A percentile compares a stretch with the other conserved stretches of the same genome.
Evolutionary conservation across 495 filamentous ascomycete species (phyloP).

Genomic region (Aspergillus homomorphus): DNA sequence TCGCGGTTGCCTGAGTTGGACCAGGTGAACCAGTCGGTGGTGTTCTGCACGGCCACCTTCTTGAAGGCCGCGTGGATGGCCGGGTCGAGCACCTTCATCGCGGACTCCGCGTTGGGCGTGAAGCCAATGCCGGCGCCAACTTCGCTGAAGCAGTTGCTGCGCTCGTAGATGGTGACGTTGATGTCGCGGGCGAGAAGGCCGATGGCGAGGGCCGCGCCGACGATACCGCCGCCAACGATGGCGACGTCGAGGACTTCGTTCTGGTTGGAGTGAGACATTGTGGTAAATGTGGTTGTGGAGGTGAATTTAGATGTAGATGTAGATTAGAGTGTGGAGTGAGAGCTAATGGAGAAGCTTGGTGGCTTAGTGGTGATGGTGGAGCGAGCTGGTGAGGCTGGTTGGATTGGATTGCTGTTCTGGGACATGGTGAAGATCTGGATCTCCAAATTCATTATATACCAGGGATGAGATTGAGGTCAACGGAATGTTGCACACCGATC

Average conservation of each 20-base stretch:
- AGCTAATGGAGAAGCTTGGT: no score
- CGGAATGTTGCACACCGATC: no score
- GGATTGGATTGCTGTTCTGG: no score
- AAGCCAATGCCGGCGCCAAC: constrained; percentile 33
- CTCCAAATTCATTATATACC: no score
- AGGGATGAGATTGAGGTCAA: no score
- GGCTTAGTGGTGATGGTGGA: no score
- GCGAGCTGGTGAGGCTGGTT: no score
- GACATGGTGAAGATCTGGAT: no score
- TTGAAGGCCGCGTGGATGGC: constrained; percentile 12
- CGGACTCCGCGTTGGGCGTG: constrained; percentile 19
- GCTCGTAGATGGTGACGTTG: constrained; percentile 48
- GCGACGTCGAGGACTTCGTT: constrained; percentile 10
- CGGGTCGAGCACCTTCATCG: constrained; percentile 24
- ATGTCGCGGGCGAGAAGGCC: constrained; percentile 32
- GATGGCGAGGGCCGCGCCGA: constrained; percentile 26
- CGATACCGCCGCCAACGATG: constrained; percentile 29
- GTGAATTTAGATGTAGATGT: no score
- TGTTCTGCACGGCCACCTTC: constrained; percentile 10
- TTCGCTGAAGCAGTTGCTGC: constrained; percentile 40
- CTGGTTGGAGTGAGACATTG: no score
- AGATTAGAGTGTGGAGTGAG: no score
- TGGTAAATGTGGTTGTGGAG: no score
- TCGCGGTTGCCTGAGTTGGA: constrained; percentile 7
- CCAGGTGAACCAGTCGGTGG: constrained; percentile 19